phyloP scores from a whole-genome alignment of 768 basidiomycete genomes.

The Rhizopogon vesiculosus region DNA sequence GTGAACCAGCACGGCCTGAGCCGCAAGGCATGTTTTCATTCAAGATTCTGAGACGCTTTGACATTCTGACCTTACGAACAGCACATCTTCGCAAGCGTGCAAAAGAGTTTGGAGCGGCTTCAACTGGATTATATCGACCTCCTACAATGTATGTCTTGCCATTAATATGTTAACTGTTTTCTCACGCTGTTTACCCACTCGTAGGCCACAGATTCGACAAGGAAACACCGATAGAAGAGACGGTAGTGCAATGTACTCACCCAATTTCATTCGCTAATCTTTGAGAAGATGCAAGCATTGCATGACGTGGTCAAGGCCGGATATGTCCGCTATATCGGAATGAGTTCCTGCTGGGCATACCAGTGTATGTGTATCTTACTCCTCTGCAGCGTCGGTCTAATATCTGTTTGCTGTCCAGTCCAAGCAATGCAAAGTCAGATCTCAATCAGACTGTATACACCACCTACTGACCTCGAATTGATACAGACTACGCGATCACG shows the following conservation, averaged over 20 bases:
- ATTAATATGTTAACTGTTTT: neutral
- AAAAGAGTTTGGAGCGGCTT: constrained; percentile 36
- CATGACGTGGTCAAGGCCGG: constrained; percentile 48
- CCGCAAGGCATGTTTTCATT: constrained; percentile 29
- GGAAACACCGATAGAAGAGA: constrained; percentile 47
- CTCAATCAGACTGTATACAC: neutral
- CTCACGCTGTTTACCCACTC: neutral
- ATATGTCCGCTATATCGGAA: constrained; percentile 43
- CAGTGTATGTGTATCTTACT: constrained; percentile 24
- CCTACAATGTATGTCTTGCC: constrained; percentile 37
- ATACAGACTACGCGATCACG: constrained; percentile 33
- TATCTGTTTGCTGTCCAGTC: constrained; percentile 15
- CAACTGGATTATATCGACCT: constrained; percentile 55
- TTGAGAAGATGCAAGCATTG: constrained; percentile 39
- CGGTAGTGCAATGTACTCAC: constrained; percentile 13
- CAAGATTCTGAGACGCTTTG: neutral
- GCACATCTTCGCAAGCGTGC: constrained; percentile 57
- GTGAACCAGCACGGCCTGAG: constrained; percentile 44
- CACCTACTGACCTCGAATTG: neutral
- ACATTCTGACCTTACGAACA: constrained; percentile 12
- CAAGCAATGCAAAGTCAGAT: constrained; percentile 36
- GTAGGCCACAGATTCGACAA: constrained; percentile 44
- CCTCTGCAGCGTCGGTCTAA: neutral
- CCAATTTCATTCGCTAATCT: neutral
- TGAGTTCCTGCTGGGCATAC: constrained; percentile 37